Conservation (phyloP, 129 eudicot genomes). For the Flaveria bidentis region DNA sequence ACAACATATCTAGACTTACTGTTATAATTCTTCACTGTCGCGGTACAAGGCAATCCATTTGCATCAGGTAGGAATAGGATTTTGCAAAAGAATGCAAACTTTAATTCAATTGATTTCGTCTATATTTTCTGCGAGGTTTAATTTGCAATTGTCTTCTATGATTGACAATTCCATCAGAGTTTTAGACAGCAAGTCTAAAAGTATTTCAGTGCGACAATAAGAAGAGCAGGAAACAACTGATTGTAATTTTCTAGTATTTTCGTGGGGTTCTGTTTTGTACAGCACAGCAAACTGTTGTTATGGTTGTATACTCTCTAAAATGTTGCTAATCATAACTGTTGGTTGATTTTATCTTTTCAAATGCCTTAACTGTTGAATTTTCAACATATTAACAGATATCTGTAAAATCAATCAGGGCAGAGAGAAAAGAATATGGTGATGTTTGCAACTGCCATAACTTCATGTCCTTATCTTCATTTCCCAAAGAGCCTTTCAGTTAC, state of each 20-base stretch:
- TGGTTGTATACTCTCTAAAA: too few species aligned
- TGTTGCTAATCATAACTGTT: too few species aligned
- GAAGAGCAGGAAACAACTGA: not conserved
- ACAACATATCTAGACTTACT: too few species aligned
- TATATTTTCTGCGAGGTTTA: not conserved
- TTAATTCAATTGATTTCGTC: too few species aligned
- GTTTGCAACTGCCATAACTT: conserved; percentile 41
- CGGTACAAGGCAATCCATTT: too few species aligned
- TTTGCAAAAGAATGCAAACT: too few species aligned
- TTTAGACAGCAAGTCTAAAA: not conserved
- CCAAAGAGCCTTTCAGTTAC: conserved; percentile 36
- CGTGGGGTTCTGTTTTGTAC: too few species aligned
- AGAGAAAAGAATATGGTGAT: conserved; percentile 29
- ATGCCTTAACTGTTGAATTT: not conserved
- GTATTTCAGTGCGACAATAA: not conserved
- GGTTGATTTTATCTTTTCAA: not conserved
- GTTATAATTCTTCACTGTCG: too few species aligned
- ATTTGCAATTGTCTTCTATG: not conserved
- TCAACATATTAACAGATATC: not conserved
- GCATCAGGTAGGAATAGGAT: too few species aligned
- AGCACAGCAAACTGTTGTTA: too few species aligned
- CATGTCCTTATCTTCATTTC: conserved; percentile 36
- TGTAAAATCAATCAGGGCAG: not conserved
- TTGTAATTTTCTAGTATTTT: too few species aligned
- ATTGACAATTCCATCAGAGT: not conserved